Percentiles rank a stretch among this genome's conserved stretches.
Evolutionary conservation across 2,329 filamentous ascomycete genomes (phyloP).

Genomic region (Epichloe baconii): DNA sequence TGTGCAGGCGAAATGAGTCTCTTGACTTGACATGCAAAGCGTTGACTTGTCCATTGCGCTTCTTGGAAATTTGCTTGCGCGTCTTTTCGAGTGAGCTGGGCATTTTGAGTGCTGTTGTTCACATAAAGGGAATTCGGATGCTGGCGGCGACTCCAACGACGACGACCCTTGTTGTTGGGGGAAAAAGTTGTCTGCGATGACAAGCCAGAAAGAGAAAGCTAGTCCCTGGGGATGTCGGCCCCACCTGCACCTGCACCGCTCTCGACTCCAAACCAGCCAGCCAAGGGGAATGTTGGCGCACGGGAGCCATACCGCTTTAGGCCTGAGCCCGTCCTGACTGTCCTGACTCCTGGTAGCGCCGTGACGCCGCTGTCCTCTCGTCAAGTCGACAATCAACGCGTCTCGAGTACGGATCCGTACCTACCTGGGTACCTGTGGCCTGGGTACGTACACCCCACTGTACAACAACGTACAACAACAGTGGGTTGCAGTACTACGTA

Average conservation of each 20-base stretch:
- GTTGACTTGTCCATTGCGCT: constrained; percentile 60
- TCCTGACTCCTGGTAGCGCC: no score
- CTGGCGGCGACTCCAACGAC: neutral
- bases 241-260: no score
- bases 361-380: no score
- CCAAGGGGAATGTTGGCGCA: constrained; percentile 1
- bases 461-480: no score
- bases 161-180: neutral
- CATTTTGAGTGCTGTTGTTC: constrained; percentile 38
- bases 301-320: constrained; percentile 3
- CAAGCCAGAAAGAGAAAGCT: neutral
- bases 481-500: no score
- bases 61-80: constrained; percentile 80
- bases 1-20: constrained; percentile 69
- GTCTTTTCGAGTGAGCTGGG: constrained; percentile 68
- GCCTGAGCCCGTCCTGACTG: neutral
- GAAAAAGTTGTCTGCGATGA: constrained; percentile 1
- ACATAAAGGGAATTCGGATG: neutral
- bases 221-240: neutral
- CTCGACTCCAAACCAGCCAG: no score
- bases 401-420: no score
- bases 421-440: neutral
- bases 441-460: neutral
- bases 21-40: constrained; percentile 79
- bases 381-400: no score